Conservation (phyloP, 169 alveolate species). For the Neospora caninum region DNA sequence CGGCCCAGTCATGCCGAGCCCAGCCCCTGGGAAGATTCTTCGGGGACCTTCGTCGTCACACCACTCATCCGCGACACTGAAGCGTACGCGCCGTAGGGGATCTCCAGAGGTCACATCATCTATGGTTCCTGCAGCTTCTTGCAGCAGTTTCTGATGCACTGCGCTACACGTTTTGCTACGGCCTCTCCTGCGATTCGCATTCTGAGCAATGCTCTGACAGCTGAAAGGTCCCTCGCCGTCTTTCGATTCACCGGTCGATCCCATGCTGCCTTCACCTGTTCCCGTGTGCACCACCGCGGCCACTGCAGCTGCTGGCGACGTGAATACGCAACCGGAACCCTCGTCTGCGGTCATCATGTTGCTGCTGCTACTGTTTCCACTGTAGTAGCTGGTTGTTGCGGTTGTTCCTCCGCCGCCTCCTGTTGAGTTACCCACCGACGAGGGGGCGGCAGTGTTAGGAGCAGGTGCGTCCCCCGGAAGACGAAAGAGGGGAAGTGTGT, state of each 20-base stretch:
- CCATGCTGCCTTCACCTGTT: not conserved
- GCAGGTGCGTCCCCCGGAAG: not conserved
- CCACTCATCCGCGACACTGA: conserved; percentile 33
- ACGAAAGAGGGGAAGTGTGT: not conserved
- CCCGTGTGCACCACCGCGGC: not conserved
- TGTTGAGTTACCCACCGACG: not conserved
- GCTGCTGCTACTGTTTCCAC: conserved; percentile 33
- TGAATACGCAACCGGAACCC: not conserved
- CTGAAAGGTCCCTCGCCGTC: not conserved
- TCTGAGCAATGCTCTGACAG: not conserved
- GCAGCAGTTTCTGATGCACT: not conserved
- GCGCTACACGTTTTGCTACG: conserved; percentile 28
- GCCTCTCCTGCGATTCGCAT: conserved; percentile 5
- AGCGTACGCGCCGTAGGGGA: conserved; percentile 40
- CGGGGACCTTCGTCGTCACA: conserved; percentile 4
- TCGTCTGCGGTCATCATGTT: conserved; percentile 34
- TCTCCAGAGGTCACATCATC: not conserved
- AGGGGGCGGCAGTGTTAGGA: not conserved
- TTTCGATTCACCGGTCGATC: not conserved
- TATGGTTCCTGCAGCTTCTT: not conserved
- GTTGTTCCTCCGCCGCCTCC: conserved; percentile 11
- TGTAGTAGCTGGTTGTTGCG: not conserved
- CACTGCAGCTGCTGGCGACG: not conserved
- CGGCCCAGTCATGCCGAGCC: not conserved
- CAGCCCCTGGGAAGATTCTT: not conserved